A percentile compares a stretch with the other conserved stretches of the same genome.
Evolutionary conservation across 768 basidiomycete genomes (phyloP).

Genomic region (Mycena capillaripes): DNA sequence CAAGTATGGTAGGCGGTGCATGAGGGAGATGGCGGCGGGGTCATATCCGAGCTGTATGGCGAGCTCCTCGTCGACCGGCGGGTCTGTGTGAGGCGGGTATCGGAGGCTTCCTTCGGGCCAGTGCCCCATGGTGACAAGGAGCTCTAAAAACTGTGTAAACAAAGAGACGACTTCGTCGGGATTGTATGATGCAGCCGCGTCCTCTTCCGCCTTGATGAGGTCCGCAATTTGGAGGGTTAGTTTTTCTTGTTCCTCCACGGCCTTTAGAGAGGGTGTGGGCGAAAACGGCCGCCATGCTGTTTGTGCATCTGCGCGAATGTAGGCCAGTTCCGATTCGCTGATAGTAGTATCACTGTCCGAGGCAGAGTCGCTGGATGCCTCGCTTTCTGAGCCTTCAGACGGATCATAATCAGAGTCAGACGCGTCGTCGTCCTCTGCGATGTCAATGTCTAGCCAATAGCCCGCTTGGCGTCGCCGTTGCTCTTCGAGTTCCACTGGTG

Average conservation of each 20-base stretch:
- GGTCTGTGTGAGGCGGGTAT: slow-evolving; percentile 19
- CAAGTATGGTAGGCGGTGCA: slow-evolving; percentile 23
- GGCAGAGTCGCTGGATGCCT: not conserved
- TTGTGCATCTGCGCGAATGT: not conserved
- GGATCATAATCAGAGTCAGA: not conserved
- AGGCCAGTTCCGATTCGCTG: slow-evolving; percentile 10
- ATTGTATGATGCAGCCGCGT: slow-evolving; percentile 10
- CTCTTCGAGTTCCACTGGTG: not conserved
- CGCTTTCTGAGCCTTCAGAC: slow-evolving; percentile 5
- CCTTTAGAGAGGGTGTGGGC: not conserved
- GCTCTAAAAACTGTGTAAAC: slow-evolving; percentile 22
- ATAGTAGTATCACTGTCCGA: not conserved
- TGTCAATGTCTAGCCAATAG: slow-evolving; percentile 24
- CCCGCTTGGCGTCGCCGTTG: not conserved
- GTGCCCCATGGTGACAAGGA: slow-evolving; percentile 27
- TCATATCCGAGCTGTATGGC: slow-evolving; percentile 27
- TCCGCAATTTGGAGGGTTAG: slow-evolving; percentile 4
- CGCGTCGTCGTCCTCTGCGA: not conserved
- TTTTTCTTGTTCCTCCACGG: slow-evolving; percentile 4
- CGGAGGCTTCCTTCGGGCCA: slow-evolving; percentile 19
- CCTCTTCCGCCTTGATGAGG: slow-evolving; percentile 24
- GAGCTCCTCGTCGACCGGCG: slow-evolving; percentile 12
- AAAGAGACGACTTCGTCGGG: slow-evolving; percentile 23
- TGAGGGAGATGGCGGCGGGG: slow-evolving; percentile 16
- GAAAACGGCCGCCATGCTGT: not conserved